A percentile compares a stretch with the other conserved stretches of the same genome.
phyloP scores from a whole-genome alignment of 1,284 basidiomycete genomes.

The Sporisorium exsertum region DNA sequence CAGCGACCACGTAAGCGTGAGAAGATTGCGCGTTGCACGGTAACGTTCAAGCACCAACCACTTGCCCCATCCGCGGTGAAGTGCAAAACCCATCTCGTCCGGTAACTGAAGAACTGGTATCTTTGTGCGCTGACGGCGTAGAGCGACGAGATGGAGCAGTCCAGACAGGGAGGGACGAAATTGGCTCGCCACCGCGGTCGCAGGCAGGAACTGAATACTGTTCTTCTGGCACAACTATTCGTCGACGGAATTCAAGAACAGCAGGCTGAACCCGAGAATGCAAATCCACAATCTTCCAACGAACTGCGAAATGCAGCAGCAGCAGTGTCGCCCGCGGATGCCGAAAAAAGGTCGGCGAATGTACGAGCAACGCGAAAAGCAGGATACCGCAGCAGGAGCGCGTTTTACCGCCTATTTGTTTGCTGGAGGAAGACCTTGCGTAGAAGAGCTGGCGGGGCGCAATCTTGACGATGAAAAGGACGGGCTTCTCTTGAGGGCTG shows the following conservation, averaged over 20 bases:
- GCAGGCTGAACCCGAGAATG: background rate
- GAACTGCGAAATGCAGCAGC: background rate
- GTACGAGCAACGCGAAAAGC: background rate
- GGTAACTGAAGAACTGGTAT: conserved; percentile 43
- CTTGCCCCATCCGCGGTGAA: background rate
- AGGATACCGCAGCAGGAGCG: background rate
- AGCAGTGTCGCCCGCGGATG: background rate
- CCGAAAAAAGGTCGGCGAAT: background rate
- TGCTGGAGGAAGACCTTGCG: background rate
- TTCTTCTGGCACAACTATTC: background rate
- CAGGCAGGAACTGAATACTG: conserved; percentile 7
- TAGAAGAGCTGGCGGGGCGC: conserved; percentile 5
- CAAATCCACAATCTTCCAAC: conserved; percentile 1
- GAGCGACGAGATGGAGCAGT: conserved; percentile 40
- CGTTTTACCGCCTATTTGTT: background rate
- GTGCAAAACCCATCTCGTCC: background rate
- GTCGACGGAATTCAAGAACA: conserved; percentile 1
- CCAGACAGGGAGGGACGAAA: conserved; percentile 25
- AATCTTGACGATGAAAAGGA: conserved; percentile 8
- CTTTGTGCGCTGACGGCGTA: background rate
- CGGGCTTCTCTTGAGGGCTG: conserved; percentile 44
- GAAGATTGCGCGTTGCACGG: background rate
- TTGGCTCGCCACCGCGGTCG: conserved; percentile 1
- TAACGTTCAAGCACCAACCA: background rate
- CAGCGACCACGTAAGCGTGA: background rate